Conservation (phyloP, 371 early-diverging fungal species). For the Syncephalis plumigaleata region DNA sequence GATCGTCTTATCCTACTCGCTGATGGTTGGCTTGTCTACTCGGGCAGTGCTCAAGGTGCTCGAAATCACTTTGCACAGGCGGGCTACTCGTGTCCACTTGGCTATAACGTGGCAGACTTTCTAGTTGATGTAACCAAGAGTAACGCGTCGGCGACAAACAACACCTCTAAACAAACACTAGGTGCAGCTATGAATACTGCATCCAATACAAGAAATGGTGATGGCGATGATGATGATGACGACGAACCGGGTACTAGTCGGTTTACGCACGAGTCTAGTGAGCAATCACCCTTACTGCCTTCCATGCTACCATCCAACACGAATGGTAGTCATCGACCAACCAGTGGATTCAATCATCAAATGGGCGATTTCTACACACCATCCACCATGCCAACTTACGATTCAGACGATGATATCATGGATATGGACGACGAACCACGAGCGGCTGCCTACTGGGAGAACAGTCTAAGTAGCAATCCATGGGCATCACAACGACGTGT, state of each 20-base stretch:
- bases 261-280: no score
- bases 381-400: not conserved
- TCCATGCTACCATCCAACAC: no score
- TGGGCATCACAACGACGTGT: slow-evolving; percentile 1
- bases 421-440: not conserved
- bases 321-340: no score
- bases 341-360: no score
- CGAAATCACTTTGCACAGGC: slow-evolving; percentile 39
- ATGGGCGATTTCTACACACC: slow-evolving; percentile 4
- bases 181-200: no score
- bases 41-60: slow-evolving; percentile 37
- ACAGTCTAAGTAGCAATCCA: not conserved
- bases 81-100: slow-evolving; percentile 70
- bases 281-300: no score
- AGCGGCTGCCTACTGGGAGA: not conserved
- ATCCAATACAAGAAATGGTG: no score
- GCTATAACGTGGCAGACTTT: slow-evolving; percentile 88
- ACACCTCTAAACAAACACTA: no score
- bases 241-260: not conserved
- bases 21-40: slow-evolving; percentile 65
- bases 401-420: not conserved
- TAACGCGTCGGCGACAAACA: no score
- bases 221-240: not conserved
- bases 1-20: slow-evolving; percentile 75
- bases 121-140: slow-evolving; percentile 64